Base-by-base conservation (phyloP, 1,284 basidiomycete genomes). In the Leccinum solheimii region DNA sequence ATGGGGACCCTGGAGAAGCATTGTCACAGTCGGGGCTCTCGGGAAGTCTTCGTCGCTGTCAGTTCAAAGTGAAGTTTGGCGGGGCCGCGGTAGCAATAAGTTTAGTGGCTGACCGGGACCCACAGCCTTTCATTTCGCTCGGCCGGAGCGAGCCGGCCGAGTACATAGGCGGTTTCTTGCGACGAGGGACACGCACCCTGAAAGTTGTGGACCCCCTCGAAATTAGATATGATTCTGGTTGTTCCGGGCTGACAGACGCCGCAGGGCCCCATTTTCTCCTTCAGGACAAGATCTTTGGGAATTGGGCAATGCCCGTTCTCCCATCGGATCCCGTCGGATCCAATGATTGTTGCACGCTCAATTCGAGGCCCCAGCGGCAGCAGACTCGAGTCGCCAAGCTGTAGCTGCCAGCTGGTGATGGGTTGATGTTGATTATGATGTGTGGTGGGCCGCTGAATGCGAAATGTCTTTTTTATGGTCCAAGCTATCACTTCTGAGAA, bases 81-180 rank as follows among this genome's bases (percentile, higher is more conserved):
- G 40, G 11, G 43, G 48, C 32, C 26, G 51, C 69, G 68, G 70
- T 49, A 21, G 69, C 52, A 68, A 58, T 71, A 68, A 36, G 21
- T 32, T 43, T 49, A 49, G 45, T 55, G 45, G 11, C 45, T 48
- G n/a, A 43, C 40, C 16, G 5, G 43, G 10, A 23, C 48, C 43
- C 56, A 53, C 56, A 54, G 45, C 57, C 54, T 65, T 57, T 58
- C 16, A 48, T 23, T 48, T 48, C 21, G 21, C 45, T 23, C 45
- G 49, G 56, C 32, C 64, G 67, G 58, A 45, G 30, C 51, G 50
- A 59, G 55, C 68, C 66, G 68, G 55, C 40, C 19, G 30, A 49
- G 51, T 21, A 26, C 51, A 13, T 45, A 26, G 45, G 21, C 45
- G 43, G 10, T 45, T 60, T 57, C 50, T 60, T 32, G 32, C 32